phyloP scores from a whole-genome alignment of 306 rosid species.

The Vicia villosa region DNA sequence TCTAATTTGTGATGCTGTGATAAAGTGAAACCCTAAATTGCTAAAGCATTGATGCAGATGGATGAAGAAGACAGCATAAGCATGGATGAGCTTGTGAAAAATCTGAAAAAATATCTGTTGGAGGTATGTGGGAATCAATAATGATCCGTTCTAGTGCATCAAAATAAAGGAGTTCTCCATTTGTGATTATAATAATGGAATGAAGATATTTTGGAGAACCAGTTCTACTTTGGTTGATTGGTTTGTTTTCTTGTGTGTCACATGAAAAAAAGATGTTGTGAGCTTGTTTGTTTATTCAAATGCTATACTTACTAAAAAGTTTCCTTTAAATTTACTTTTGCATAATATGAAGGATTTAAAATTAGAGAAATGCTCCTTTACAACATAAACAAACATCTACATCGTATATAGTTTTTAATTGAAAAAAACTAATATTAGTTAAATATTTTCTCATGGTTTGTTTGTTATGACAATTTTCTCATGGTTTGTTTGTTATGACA shows the following conservation, averaged over 20 bases:
- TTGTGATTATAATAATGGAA: not conserved
- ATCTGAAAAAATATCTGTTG: not conserved
- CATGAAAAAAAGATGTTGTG: not conserved
- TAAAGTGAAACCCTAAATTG: slow-evolving; percentile 12
- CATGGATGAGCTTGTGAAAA: slow-evolving; percentile 25
- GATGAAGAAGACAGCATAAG: slow-evolving; percentile 24
- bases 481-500: too few relatives aligned
- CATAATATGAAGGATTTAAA: too few relatives aligned
- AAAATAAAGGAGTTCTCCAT: slow-evolving; percentile 10
- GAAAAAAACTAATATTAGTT: too few relatives aligned
- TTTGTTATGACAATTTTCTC: too few relatives aligned
- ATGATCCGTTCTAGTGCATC: slow-evolving; percentile 26
- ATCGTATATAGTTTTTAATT: too few relatives aligned
- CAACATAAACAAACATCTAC: too few relatives aligned
- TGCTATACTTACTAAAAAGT: too few relatives aligned
- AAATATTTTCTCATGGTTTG: too few relatives aligned
- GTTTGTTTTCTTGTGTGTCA: not conserved
- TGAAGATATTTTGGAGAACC: not conserved
- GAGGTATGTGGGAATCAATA: not conserved
- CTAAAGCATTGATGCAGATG: slow-evolving; percentile 26
- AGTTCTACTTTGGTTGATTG: not conserved
- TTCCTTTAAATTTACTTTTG: too few relatives aligned
- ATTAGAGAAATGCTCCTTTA: too few relatives aligned
- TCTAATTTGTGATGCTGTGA: not conserved
- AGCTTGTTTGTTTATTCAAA: not conserved